Evolutionary conservation across 805 yeast genomes (phyloP).

Genomic region (Maudiozyma serrabonitensis): DNA sequence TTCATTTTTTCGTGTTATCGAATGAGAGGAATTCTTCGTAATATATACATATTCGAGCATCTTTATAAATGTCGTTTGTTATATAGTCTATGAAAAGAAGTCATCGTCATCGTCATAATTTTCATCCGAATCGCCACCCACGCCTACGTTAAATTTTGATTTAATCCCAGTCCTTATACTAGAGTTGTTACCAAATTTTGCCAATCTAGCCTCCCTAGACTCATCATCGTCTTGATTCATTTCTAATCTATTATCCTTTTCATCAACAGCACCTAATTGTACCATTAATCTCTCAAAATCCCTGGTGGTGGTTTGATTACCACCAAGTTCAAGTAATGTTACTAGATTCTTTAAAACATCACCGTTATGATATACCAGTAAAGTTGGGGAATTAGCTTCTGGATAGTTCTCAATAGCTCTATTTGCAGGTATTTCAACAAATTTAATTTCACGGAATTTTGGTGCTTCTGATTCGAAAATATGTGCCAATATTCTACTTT

Average conservation of each 20-base stretch:
- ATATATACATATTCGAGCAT: neutral
- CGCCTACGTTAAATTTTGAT: constrained; percentile 26
- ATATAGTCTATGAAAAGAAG: constrained; percentile 36
- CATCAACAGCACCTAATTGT: constrained; percentile 52
- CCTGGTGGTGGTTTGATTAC: constrained; percentile 55
- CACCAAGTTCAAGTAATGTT: constrained; percentile 76
- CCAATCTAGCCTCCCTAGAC: constrained; percentile 42
- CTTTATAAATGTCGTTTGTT: neutral
- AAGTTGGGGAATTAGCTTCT: constrained; percentile 81
- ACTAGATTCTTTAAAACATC: constrained; percentile 73
- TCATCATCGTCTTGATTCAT: constrained; percentile 54
- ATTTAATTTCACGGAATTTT: constrained; percentile 72
- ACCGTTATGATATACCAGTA: constrained; percentile 69
- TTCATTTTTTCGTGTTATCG: neutral
- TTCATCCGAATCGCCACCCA: constrained; percentile 33
- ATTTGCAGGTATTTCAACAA: constrained; percentile 83
- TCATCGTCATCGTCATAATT: constrained; percentile 36
- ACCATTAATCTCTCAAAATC: constrained; percentile 74
- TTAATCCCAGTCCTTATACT: constrained; percentile 37
- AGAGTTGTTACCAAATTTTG: constrained; percentile 41
- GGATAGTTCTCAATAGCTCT: constrained; percentile 93
- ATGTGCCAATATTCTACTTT: constrained; percentile 60
- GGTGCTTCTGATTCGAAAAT: constrained; percentile 50
- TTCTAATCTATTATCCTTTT: constrained; percentile 55
- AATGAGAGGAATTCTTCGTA: too few relatives aligned